phyloP scores from a whole-genome alignment of 2,329 filamentous ascomycete species.

The Botrytis medusae region DNA sequence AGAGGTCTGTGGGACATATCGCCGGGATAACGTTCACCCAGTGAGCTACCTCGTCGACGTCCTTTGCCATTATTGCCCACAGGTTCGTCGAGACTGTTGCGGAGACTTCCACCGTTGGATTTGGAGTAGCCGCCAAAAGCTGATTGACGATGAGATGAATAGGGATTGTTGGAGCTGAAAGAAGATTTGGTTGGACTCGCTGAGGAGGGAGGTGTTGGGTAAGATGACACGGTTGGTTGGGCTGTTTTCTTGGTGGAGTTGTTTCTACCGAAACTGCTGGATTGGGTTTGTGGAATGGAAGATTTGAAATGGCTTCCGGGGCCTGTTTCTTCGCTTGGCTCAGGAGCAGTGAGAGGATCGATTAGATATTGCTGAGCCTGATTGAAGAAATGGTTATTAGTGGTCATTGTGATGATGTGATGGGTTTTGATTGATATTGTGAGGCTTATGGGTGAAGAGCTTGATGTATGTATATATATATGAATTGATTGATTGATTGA shows the following conservation, averaged over 20 bases:
- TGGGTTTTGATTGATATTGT: neutral
- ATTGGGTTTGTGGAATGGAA: conserved; percentile 21
- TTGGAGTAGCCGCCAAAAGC: conserved; percentile 38
- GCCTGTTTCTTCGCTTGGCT: conserved; percentile 67
- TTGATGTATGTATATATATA: neutral
- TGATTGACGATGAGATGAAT: conserved; percentile 34
- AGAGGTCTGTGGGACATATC: conserved; percentile 66
- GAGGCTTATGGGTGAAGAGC: neutral
- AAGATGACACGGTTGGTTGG: conserved; percentile 33
- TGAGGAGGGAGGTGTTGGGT: conserved; percentile 54
- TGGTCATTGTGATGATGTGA: neutral
- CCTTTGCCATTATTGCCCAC: conserved; percentile 38
- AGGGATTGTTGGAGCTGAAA: conserved; percentile 50
- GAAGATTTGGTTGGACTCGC: conserved; percentile 50
- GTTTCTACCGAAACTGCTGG: conserved; percentile 16
- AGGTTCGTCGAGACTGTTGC: conserved; percentile 28
- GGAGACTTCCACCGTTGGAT: conserved; percentile 22
- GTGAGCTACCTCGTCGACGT: conserved; percentile 48
- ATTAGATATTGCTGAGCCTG: conserved; percentile 67
- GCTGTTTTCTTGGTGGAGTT: conserved; percentile 25
- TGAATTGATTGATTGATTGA: neutral
- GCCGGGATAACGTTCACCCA: conserved; percentile 60
- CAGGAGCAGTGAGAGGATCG: conserved; percentile 66
- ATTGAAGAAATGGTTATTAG: neutral
- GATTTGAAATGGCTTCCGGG: conserved; percentile 51